Conservation (phyloP, 1,284 basidiomycete species). For the Kalmanozyma brasiliensis region DNA sequence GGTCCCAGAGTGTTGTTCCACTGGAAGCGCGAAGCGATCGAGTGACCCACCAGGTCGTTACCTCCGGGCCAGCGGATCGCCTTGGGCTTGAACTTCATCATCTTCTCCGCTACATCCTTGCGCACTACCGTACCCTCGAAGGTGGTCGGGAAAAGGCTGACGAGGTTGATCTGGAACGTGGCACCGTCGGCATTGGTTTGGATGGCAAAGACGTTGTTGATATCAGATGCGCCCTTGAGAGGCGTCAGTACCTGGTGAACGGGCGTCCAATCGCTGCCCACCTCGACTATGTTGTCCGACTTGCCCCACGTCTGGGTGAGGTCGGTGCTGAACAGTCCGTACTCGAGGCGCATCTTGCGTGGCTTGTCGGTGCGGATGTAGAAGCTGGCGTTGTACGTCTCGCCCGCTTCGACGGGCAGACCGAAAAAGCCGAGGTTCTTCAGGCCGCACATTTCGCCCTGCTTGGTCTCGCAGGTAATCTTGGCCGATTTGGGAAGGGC, state of each 20-base stretch:
- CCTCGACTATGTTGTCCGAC: neutral
- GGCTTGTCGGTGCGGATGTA: slow-evolving; percentile 41
- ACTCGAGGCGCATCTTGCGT: slow-evolving; percentile 13
- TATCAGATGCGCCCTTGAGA: slow-evolving; percentile 9
- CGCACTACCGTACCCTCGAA: slow-evolving; percentile 47
- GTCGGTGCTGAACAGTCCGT: slow-evolving; percentile 32
- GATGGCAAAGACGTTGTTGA: slow-evolving; percentile 56
- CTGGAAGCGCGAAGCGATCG: slow-evolving; percentile 74
- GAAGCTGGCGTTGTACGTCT: slow-evolving; percentile 51
- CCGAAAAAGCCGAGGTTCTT: slow-evolving; percentile 56
- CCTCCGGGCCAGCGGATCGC: slow-evolving; percentile 78
- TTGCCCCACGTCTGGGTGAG: slow-evolving; percentile 10
- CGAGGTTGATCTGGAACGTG: slow-evolving; percentile 48
- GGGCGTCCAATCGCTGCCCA: slow-evolving; percentile 37
- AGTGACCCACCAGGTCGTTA: slow-evolving; percentile 72
- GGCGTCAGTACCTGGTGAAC: slow-evolving; percentile 15
- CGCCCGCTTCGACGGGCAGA: slow-evolving; percentile 35
- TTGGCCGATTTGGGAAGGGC: slow-evolving; percentile 50
- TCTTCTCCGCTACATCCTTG: slow-evolving; percentile 74
- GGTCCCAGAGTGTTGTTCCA: slow-evolving; percentile 76
- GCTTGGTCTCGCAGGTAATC: slow-evolving; percentile 26
- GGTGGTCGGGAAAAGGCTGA: slow-evolving; percentile 50
- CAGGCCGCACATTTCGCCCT: slow-evolving; percentile 28
- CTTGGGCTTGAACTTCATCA: slow-evolving; percentile 75
- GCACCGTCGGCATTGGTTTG: slow-evolving; percentile 12